Evolutionary conservation across 306 rosid genomes (phyloP), one percentile per base, ranked within the genome.

Genomic region (Fragaria vesca): DNA sequence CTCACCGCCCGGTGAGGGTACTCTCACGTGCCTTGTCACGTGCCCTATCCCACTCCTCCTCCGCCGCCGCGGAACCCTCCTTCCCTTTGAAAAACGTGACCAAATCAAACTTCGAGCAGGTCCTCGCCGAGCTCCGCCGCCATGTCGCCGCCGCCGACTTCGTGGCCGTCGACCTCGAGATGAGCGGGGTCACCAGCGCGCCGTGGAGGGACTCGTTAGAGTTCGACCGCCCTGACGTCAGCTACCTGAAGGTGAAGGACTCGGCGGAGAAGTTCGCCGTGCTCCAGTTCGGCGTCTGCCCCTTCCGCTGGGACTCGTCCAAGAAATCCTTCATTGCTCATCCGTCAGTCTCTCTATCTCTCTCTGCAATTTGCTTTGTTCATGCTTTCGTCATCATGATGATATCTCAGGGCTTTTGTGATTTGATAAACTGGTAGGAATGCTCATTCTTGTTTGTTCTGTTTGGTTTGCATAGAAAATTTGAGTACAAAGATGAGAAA

Each of bases 81-180:
- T 95, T 95, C 47, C 91, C 97, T 12, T 77, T 83, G 51, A 95
- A 95, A 77, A 91, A 90, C 5, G 99, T 93, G 0, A 95, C 97
- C 70, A 84, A 81, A 51, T 72, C 87, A 34, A 95, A 95, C 90
- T 95, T 95, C 72, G 93, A 83, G 57, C 45, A 96, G 13, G 86
- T 87, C 8, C 84, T 95, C 4, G 79, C 84, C 24, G 97, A 91
- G 72, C 96, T 95, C 62, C 90, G 91, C 18, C 82, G 51, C 84
- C 90, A 83, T 63, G 90, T 95, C 43, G 87, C 91, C 24, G 81
- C 91, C 62, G 89, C 96, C 18, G 93, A 95, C 69, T 95, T 92
- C 80, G 97, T 95, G 7, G 92, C 99, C 79, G 85, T 95, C 45
- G 99, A 95, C 87, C 96, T 95, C 6, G 99, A 95, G 76, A 95